Base-by-base conservation (phyloP, 306 rosid genomes). In the Boehmeria nivea region DNA sequence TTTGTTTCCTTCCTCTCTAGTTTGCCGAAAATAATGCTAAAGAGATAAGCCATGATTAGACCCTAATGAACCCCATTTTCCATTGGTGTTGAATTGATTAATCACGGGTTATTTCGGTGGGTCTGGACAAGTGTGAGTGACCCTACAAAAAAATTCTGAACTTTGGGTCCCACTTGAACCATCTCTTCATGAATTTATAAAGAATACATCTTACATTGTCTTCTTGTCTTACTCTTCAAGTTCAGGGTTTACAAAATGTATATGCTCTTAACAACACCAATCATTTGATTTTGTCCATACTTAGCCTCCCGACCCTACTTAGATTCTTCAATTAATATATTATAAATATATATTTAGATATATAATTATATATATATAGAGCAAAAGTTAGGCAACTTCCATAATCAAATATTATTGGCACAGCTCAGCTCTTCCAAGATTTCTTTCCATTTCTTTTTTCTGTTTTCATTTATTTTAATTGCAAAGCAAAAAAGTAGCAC, bases 201-300 rank as follows among this genome's bases (percentile, higher is more conserved):
- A 31, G 5, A 31, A 31, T 31, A 10, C 5, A 31, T 6, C 9
- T 31, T 31, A 10, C 36, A 8, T 43, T 59, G 56, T 64, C 22
- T 65, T 42, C 7, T 73, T 66, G 76, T 73, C 65, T 39, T 63
- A 40, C 43, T 21, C 14, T 27, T 28, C 51, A 19, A 5, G 52
- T 21, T 38, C 52, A 69, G 20, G 52, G 53, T 54, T 48, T 44
- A 17, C 44, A 64, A 64, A 77, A 52, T 57, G 24, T 63, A 50
- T 38, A 47, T 68, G 71, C 63, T 49, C 72, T 55, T 40, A 74
- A 71, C 71, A 37, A 26, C 48, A 43, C 59, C 57, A 54, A 54
- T 67, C 62, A 70, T 75, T 66, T 73, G 66, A 52, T 76, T 60
- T 61, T 73, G 49, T 73, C 64, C 6, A n/a, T 42, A 56, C 52